A percentile compares a stretch with the other conserved stretches of the same genome.
Evolutionary conservation across 2,329 filamentous ascomycete species (phyloP).

Genomic region (Xylariales sp.): DNA sequence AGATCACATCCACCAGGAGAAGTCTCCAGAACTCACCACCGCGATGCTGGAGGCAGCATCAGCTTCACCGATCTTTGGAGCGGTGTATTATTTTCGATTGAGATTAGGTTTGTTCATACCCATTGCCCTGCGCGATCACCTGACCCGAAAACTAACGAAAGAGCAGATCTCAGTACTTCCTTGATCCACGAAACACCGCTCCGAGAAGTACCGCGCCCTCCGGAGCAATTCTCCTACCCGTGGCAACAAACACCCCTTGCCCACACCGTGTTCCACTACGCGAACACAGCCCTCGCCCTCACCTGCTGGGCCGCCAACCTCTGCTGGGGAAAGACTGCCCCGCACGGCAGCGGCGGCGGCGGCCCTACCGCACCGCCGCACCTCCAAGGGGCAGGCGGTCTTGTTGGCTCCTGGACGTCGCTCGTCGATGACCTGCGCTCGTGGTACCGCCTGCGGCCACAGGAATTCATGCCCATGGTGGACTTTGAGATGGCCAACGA

Average conservation of each 20-base stretch:
- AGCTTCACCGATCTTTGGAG: too few species aligned
- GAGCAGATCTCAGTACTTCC: constrained; percentile 5
- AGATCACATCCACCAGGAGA: too few species aligned
- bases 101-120: too few species aligned
- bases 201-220: background rate
- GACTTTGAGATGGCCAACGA: constrained; percentile 24
- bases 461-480: constrained; percentile 27
- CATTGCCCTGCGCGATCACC: too few species aligned
- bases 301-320: constrained; percentile 30
- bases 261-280: constrained; percentile 10
- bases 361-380: too few species aligned
- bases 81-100: too few species aligned
- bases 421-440: constrained; percentile 24
- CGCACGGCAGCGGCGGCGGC: constrained; percentile 10
- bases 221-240: constrained; percentile 5
- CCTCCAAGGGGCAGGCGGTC: too few species aligned
- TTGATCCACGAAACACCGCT: constrained; percentile 6
- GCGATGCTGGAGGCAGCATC: too few species aligned
- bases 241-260: constrained; percentile 10
- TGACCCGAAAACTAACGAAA: background rate
- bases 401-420: constrained; percentile 23
- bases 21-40: too few species aligned
- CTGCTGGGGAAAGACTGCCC: constrained; percentile 16
- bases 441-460: constrained; percentile 27
- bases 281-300: constrained; percentile 23